phyloP scores from a whole-genome alignment of 805 yeast genomes.

The Zygoascus ofunaensis region DNA sequence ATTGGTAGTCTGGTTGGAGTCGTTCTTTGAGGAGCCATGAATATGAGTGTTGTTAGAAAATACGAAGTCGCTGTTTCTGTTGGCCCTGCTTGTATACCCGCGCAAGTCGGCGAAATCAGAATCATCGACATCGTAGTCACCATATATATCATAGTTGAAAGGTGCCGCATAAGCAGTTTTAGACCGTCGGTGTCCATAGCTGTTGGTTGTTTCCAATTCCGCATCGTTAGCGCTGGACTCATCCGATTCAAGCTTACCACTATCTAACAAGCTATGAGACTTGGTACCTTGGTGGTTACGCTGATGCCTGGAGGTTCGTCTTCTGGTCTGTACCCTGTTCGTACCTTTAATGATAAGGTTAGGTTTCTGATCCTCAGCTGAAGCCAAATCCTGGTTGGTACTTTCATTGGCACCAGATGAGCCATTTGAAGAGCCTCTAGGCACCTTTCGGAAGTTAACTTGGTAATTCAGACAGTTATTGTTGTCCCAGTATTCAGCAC shows the following conservation, averaged over 20 bases:
- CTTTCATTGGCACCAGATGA: neutral
- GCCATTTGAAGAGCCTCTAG: neutral
- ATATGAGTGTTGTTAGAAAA: constrained; percentile 1
- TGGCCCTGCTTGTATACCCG: neutral
- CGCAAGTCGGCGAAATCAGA: neutral
- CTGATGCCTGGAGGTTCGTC: neutral
- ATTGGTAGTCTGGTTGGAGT: neutral
- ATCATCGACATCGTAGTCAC: constrained; percentile 9
- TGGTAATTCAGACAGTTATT: constrained; percentile 52
- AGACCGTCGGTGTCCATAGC: constrained; percentile 7
- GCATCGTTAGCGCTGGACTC: neutral
- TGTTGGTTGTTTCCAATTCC: neutral
- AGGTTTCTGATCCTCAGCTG: neutral
- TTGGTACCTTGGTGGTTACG: neutral
- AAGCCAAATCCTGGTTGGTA: neutral
- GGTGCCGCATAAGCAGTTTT: constrained; percentile 7
- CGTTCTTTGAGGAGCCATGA: neutral
- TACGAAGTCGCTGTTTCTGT: neutral
- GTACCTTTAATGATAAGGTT: neutral
- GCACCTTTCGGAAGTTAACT: constrained; percentile 33
- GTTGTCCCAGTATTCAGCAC: constrained; percentile 69
- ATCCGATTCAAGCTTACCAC: neutral
- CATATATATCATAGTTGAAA: constrained; percentile 7
- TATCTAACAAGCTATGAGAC: neutral
- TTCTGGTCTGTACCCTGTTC: constrained; percentile 1